Base-by-base conservation (phyloP, 768 basidiomycete species). In the Amanita rimosa region DNA sequence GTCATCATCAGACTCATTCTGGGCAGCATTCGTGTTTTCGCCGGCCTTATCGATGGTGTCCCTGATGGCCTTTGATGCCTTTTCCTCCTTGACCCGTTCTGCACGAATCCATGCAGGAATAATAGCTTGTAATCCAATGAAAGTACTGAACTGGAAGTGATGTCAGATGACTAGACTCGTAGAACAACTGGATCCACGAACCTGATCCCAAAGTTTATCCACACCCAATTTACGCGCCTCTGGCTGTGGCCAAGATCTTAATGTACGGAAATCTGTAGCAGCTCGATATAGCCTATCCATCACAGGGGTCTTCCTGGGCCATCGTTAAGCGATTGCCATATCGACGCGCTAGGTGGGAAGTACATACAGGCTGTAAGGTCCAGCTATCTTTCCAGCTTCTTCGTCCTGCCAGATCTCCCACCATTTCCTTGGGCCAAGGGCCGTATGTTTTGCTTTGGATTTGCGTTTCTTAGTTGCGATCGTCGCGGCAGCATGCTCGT, bases 381-480 rank as follows among this genome's bases (percentile, higher is more conserved):
- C 63, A 24, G 58, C 64, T 34, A 66, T 61, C 50, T 77, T 67
- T 27, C 70, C 62, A 42, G 68, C 62, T 59, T 87, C 84, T 3
- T 65, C 67, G 36, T 81, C 76, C 44, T 74, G 74, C 86, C 86
- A 89, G n/a, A 76, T 66, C 51, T 85, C 77, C 66, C 73, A 84
- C 85, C 85, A 89, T 52, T 59, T 66, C 26, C 58, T 57, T n/a
- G 24, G n/a, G n/a, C n/a, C n/a, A n/a, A n/a, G n/a, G 16, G 24
- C 19, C 6, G 40, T 22, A n/a, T n/a, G n/a, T n/a, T 26, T 17
- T 10, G 16, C 14, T 19, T 46, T 44, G 26, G 14, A 8, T 35
- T 37, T 45, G 35, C 43, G 42, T 38, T 40, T 34, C 29, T 43
- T 45, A 10, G 35, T 3, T 16, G 26, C 27, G 7, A 24, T 41